phyloP scores from a whole-genome alignment of 352 stramenopile genomes.

The Phytopythium cucurbitacearum region DNA sequence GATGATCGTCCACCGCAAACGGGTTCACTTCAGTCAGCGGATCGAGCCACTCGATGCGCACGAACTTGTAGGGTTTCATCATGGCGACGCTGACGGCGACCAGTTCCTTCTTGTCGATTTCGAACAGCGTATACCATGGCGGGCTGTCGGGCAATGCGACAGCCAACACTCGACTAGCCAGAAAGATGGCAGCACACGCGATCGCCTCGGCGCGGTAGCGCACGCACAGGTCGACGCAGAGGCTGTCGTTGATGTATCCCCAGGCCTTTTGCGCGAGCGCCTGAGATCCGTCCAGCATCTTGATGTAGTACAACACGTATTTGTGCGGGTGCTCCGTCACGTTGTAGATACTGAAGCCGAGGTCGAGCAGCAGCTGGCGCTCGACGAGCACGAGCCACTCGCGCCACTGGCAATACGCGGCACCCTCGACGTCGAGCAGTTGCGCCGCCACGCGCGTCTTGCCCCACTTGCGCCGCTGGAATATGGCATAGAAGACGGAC shows the following conservation, averaged over 20 bases:
- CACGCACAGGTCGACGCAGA: slow-evolving; percentile 83
- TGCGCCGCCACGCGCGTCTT: slow-evolving; percentile 43
- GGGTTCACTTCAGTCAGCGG: slow-evolving; percentile 65
- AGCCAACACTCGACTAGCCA: slow-evolving; percentile 61
- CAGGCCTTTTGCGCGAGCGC: slow-evolving; percentile 80
- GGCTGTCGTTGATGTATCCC: slow-evolving; percentile 90
- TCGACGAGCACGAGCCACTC: slow-evolving; percentile 88
- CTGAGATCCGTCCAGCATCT: slow-evolving; percentile 71
- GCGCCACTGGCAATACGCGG: slow-evolving; percentile 65
- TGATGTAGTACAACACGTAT: slow-evolving; percentile 93
- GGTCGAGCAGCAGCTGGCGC: slow-evolving; percentile 87
- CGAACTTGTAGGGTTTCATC: slow-evolving; percentile 50
- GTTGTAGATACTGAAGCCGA: slow-evolving; percentile 92
- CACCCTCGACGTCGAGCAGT: slow-evolving; percentile 61
- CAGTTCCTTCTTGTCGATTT: slow-evolving; percentile 49
- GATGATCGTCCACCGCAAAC: slow-evolving; percentile 52
- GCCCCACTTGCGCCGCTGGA: slow-evolving; percentile 55
- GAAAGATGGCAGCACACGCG: slow-evolving; percentile 88
- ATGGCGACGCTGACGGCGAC: slow-evolving; percentile 48
- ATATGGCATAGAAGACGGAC: slow-evolving; percentile 88
- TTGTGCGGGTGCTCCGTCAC: slow-evolving; percentile 92
- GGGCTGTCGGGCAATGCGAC: slow-evolving; percentile 53
- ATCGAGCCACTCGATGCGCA: slow-evolving; percentile 65
- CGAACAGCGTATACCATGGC: slow-evolving; percentile 66
- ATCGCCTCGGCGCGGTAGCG: slow-evolving; percentile 79